Evolutionary conservation across 2,329 filamentous ascomycete species (phyloP), one percentile per base, ranked within the genome.

Genomic region (Ophiosphaerella herpotricha): DNA sequence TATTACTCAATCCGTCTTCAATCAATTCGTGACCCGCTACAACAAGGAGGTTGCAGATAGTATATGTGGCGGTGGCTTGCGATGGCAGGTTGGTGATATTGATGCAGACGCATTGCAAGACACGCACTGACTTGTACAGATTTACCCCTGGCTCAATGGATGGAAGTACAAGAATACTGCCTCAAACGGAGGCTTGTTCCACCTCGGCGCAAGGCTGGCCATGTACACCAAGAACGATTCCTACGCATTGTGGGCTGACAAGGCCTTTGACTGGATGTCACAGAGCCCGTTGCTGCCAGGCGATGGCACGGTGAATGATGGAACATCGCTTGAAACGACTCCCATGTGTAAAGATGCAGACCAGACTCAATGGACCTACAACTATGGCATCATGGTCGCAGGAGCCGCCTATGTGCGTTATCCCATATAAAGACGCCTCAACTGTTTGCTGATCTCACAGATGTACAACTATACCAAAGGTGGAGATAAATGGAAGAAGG

Each of bases 391-490:
- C 33, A 61, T 73, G 56, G 67, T 73, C 32, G 62, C 63, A 6
- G 68, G 68, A 26, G 54, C 68, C 12, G 68, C 70, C 46, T 70
- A 70, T 42, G 67, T 71, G 58, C 12, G 57, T 29, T 29, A 11
- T 13, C 11, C 29, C 21, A 16, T 21, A 23, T 21, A n/a, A 18
- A 5, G 16, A 8, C 21, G 14, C 7, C 7, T 12, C 8, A 9
- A 34, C 9, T 23, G 14, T 29, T 29, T 14, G 18, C 55, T 64
- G 46, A 65, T 24, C 5, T 3, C 21, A 2, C 50, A 73, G 70
- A 72, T 73, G 69, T 74, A 73, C 61, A 73, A 73, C 52, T 69
- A 71, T 54, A 73, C 70, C 31, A 68, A 73, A 52, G 75, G 75
- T 29, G 63, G 53, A 11, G 41, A 61, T 5, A 57, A 64, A 34